phyloP scores from a whole-genome alignment of 805 yeast genomes.

The Ogataea siamensis region DNA sequence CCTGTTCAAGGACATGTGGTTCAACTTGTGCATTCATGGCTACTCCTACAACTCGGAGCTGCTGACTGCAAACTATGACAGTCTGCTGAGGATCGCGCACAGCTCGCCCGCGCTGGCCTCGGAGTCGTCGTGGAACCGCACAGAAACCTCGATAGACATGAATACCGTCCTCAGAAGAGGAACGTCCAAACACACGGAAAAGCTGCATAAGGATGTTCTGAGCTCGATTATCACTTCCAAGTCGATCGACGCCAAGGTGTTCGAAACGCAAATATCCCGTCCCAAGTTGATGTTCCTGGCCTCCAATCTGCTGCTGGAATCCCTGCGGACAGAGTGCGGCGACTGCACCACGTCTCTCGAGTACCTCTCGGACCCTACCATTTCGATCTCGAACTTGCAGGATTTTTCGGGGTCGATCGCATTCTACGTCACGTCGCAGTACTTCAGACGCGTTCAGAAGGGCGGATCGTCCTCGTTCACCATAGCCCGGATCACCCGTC shows the following conservation, averaged over 20 bases:
- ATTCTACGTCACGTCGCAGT: slow-evolving; percentile 55
- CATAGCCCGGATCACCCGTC: slow-evolving; percentile 59
- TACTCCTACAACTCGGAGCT: slow-evolving; percentile 60
- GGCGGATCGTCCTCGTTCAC: slow-evolving; percentile 57
- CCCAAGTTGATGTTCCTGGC: slow-evolving; percentile 86
- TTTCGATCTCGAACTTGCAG: slow-evolving; percentile 64
- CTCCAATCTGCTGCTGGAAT: slow-evolving; percentile 76
- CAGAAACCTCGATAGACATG: slow-evolving; percentile 89
- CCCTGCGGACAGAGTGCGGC: slow-evolving; percentile 74
- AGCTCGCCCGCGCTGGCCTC: slow-evolving; percentile 87
- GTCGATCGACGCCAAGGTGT: slow-evolving; percentile 41
- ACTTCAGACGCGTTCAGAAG: slow-evolving; percentile 46
- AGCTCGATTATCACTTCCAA: slow-evolving; percentile 49
- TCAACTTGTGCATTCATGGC: slow-evolving; percentile 90
- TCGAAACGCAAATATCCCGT: slow-evolving; percentile 53
- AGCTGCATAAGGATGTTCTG: slow-evolving; percentile 66
- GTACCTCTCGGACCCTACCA: slow-evolving; percentile 85
- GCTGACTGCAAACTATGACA: slow-evolving; percentile 43
- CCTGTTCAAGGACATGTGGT: slow-evolving; percentile 88
- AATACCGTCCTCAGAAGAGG: slow-evolving; percentile 89
- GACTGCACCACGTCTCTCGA: slow-evolving; percentile 72
- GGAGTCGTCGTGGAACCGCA: slow-evolving; percentile 72
- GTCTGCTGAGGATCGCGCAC: slow-evolving; percentile 72
- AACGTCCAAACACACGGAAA: slow-evolving; percentile 76
- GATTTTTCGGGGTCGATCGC: slow-evolving; percentile 67